Evolutionary conservation across 345 rosid species (phyloP).

Genomic region (Noccaea caerulescens): DNA sequence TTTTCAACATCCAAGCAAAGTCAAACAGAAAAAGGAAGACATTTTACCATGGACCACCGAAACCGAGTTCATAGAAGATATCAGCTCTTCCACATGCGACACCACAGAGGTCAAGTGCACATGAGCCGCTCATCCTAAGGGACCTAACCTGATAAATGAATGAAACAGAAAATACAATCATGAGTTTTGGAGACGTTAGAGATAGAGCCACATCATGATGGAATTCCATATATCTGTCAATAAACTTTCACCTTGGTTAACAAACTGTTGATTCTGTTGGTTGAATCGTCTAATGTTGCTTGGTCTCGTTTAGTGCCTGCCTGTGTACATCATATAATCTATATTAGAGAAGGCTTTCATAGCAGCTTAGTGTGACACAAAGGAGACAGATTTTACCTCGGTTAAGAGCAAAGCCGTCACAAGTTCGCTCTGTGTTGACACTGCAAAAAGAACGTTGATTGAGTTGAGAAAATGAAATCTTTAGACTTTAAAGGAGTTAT

Average conservation of each 20-base stretch:
- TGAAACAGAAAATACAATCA: slow-evolving; percentile 24
- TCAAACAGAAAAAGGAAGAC: neutral
- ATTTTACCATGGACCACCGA: slow-evolving; percentile 89
- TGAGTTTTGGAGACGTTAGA: slow-evolving; percentile 9
- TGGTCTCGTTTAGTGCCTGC: slow-evolving; percentile 83
- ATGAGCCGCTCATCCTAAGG: slow-evolving; percentile 89
- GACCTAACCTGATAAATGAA: slow-evolving; percentile 74
- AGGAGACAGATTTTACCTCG: slow-evolving; percentile 57
- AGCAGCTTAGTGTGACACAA: slow-evolving; percentile 10
- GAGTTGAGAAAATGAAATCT: neutral
- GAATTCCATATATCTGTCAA: neutral
- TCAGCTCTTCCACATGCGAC: slow-evolving; percentile 91
- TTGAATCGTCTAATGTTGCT: slow-evolving; percentile 66
- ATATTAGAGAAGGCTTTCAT: neutral
- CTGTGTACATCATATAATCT: slow-evolving; percentile 48
- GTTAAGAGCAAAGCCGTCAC: slow-evolving; percentile 84
- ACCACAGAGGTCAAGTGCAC: slow-evolving; percentile 93
- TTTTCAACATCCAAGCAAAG: neutral
- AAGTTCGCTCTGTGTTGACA: slow-evolving; percentile 72
- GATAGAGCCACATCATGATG: neutral
- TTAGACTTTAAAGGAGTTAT: neutral
- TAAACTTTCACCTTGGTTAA: slow-evolving; percentile 67
- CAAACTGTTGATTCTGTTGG: slow-evolving; percentile 77
- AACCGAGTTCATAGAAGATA: slow-evolving; percentile 79
- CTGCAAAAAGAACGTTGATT: slow-evolving; percentile 48